Base-by-base conservation (phyloP, 2,329 filamentous ascomycete species). In the Penicillium capsulatum region DNA sequence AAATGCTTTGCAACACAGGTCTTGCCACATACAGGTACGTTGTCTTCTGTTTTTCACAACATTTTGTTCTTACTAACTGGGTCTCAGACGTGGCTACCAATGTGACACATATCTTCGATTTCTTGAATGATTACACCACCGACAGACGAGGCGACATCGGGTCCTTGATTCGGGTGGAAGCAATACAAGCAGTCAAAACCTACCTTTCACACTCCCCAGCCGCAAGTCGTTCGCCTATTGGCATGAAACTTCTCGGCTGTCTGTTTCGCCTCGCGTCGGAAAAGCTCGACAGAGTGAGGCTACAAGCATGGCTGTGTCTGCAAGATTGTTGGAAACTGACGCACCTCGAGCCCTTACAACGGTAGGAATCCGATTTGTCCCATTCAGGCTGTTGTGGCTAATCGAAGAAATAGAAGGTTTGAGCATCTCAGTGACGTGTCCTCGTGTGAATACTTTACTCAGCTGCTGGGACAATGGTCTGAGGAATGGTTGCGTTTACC, bases 131-230 rank as follows among this genome's bases (percentile, higher is more conserved):
- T 60, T 97, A 97, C 58, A 94, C 87, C 0, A 90, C 87, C 3
- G 91, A 87, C 50, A 83, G 90, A 10, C 76, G 89, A 40, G 92
- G 92, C 11, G 92, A 98, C 57, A 77, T 97, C 34, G 92, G 92
- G 4, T 94, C 90, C 0, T 78, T 90, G 36, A 84, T 94, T 3
- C 78, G 92, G 3, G 70, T 91, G 4, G 84, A 90, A 61, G 90
- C 87, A 16, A 75, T 96, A 9, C 75, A 78, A 44, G 80, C 79
- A 2, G 71, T 88, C 26, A 28, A 14, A 11, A 2, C 80, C 54
- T 9, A 50, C 53, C 9, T 51, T 67, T 26, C 47, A 67, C 10
- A 44, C 51, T 19, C 55, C 53, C 26, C 38, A 50, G 22, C 15
- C 35, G 13, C 20, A 35, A 27, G 26, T 28, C 49, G 40, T 17